Evolutionary conservation across 106 monocot genomes (phyloP), one percentile per base, ranked within the genome.

Genomic region (Acorus calamus): DNA sequence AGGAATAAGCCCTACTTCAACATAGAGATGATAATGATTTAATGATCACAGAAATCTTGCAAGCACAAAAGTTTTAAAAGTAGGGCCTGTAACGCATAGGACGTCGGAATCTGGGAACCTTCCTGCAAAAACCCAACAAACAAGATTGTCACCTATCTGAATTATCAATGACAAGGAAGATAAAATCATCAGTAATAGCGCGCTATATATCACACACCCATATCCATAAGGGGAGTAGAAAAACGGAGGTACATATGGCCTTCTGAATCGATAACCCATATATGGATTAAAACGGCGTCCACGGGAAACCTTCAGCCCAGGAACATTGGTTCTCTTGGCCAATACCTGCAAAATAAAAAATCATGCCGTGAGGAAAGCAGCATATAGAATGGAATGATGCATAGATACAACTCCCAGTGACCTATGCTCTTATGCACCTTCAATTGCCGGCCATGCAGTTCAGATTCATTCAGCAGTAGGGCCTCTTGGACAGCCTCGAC

Each of bases 381-480:
- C 11, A 7, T 3, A 41, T 13, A 6, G n/a, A 4, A 3, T 28
- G 28, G 28, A 28, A 28, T 28, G 28, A 28, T 28, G 43, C 41
- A 61, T 12, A 12, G 2, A 52, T 46, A 28, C 28, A 28, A 28
- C 28, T 28, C 28, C 28, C 28, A 28, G 1, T 28, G 28, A 28
- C 28, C 28, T 28, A 28, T 28, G 28, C 28, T 28, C 28, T 28
- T 28, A 13, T n/a, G 47, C 9, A 86, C 94, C 74, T 96, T 90
- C 50, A 96, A 65, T 50, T 90, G 90, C 59, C 94, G 89, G 51
- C 90, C 94, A 75, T 96, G 94, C 56, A 96, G 53, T 49, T 87
- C 84, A 60, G 96, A 96, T 74, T 96, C 96, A 60, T 83, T 87
- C 64, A 91, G 60, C 13, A 68, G 76, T 56, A 89, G 51, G 63